Evolutionary conservation across 164 flowering plant species (phyloP), one percentile per base, ranked within the genome.

Genomic region (Malania oleifera): DNA sequence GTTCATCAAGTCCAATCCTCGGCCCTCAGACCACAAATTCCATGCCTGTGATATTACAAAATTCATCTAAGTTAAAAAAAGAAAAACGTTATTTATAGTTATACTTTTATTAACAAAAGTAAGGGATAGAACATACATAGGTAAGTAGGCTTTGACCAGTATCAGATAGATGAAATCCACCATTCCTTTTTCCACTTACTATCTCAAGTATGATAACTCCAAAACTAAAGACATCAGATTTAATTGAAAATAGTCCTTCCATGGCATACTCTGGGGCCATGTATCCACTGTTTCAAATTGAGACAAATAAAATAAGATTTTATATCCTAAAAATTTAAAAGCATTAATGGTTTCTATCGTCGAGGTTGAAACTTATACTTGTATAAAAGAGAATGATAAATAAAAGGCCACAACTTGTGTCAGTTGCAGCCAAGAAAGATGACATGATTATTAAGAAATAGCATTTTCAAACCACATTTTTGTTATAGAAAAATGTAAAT

Each of bases 211-310:
- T 4, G 17, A 76, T 64, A 27, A 76, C 80, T 23, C 80, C 77
- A 17, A 70, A 73, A 34, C 75, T 70, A 23, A 45, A 73, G 17
- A 69, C 73, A 61, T 75, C 79, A 1, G 74, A 75, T 47, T 69
- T 75, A 1, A 62, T n/a, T 1, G 75, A 72, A 52, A 20, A 75
- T 2, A 52, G 18, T 8, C 79, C 79, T 18, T 66, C 69, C 64
- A 69, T 66, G 0, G 69, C 73, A 57, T 75, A 75, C 54, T 75
- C 79, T 1, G 79, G 78, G 22, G 77, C 59, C 77, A 75, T 71
- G 45, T 75, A 75, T 37, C 63, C 70, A 35, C 70, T 67, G 22
- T 38, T 18, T 0, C 2, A 14, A n/a, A n/a, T n/a, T n/a, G n/a
- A n/a, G n/a, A n/a, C n/a, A n/a, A 50, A 38, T 15, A 60, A 15